A percentile compares a stretch with the other conserved stretches of the same genome.
Conservation (phyloP, 2,329 filamentous ascomycete genomes). For the Clathrospora elynae region DNA sequence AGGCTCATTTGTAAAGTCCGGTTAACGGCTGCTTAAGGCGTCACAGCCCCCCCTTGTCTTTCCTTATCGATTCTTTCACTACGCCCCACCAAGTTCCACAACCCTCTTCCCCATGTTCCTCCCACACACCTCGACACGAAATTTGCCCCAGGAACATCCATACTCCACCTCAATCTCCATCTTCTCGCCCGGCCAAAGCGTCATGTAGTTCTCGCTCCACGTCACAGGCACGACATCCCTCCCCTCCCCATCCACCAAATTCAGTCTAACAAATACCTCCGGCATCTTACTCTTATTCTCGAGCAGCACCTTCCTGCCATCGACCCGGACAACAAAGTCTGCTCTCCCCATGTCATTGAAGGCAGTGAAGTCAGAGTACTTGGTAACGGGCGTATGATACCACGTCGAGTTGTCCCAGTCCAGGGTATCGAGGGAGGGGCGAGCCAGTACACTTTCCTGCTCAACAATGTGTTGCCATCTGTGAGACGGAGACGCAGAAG, state of each 20-base stretch:
- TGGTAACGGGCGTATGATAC: conserved; percentile 63
- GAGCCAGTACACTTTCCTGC: conserved; percentile 67
- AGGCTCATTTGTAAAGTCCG: too few species aligned
- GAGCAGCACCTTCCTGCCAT: conserved; percentile 49
- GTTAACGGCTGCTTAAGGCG: too few species aligned
- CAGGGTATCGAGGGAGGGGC: conserved; percentile 55
- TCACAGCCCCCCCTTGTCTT: too few species aligned
- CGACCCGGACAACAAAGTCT: conserved; percentile 8
- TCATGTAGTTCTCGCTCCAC: conserved; percentile 69
- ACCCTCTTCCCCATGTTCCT: conserved; percentile 13
- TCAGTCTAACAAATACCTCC: conserved; percentile 63
- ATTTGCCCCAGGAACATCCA: background rate
- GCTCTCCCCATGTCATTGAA: conserved; percentile 43
- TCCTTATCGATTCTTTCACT: too few species aligned
- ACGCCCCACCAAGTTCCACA: too few species aligned
- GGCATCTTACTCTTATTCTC: conserved; percentile 60
- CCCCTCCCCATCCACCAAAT: conserved; percentile 53
- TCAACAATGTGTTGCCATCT: conserved; percentile 50
- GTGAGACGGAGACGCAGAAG: conserved; percentile 59
- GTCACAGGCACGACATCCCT: conserved; percentile 58
- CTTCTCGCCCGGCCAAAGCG: conserved; percentile 63
- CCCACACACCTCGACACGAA: conserved; percentile 11
- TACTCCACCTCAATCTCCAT: conserved; percentile 37
- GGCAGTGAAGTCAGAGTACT: conserved; percentile 57
- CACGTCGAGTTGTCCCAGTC: conserved; percentile 64